Evolutionary conservation across 176 grass and related monocot genomes (phyloP).

Genomic region (Carex littledalei): DNA sequence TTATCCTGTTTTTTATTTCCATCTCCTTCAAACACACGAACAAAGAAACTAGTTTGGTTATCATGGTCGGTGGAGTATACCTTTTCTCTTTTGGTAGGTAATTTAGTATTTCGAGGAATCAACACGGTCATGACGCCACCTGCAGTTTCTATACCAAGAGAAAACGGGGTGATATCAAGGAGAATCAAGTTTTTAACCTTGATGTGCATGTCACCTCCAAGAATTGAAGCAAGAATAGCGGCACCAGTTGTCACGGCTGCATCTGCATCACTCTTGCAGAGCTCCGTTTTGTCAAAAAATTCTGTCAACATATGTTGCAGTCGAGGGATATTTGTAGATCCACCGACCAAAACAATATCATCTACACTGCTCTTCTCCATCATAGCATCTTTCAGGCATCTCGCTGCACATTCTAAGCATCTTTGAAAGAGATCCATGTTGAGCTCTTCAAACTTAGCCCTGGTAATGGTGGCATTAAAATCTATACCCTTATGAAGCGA

Average conservation of each 20-base stretch:
- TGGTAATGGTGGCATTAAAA: constrained; percentile 15
- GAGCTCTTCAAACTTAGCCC: constrained; percentile 15
- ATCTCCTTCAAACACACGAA: constrained; percentile 7
- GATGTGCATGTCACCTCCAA: background rate
- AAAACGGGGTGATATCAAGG: constrained; percentile 1
- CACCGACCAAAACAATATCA: constrained; percentile 9
- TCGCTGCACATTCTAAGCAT: constrained; percentile 20
- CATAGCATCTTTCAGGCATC: constrained; percentile 8
- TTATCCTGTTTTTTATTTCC: background rate
- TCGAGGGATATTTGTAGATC: constrained; percentile 13
- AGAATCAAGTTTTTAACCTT: constrained; percentile 14
- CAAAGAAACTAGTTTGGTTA: constrained; percentile 22
- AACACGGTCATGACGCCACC: constrained; percentile 7
- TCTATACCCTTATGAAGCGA: constrained; percentile 22
- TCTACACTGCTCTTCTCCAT: background rate
- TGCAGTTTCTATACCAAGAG: constrained; percentile 2
- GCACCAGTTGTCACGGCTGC: background rate
- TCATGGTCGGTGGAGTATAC: constrained; percentile 16
- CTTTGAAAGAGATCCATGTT: constrained; percentile 16
- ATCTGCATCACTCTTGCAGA: background rate
- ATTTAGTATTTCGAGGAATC: constrained; percentile 13
- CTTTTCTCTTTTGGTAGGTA: constrained; percentile 14
- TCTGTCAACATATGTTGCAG: constrained; percentile 7
- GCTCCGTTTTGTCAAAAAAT: constrained; percentile 7
- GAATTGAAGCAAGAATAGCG: constrained; percentile 13